Evolutionary conservation across 352 stramenopile species (phyloP), one percentile per base, ranked within the genome.

Genomic region (Phytophthora pistaciae): DNA sequence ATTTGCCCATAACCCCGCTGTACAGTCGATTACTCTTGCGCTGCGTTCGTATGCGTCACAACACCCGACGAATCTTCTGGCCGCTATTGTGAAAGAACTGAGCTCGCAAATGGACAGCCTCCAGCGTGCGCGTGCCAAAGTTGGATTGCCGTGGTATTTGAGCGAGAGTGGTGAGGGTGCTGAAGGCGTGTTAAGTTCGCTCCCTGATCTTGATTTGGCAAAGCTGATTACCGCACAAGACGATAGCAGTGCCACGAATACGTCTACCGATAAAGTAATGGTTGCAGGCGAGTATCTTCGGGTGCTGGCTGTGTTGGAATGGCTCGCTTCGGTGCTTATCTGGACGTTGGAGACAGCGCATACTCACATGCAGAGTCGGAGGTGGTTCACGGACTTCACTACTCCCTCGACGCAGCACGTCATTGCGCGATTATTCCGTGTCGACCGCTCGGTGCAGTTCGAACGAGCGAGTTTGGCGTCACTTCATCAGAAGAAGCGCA

Each of bases 41-140:
- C 77, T 98, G 56, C 92, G 94, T 60, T 92, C 93, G 21, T 97
- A 98, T 60, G 88, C 91, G 6, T 82, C 92, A 11, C 85, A 98
- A 44, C 92, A 97, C 60, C 96, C 96, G 20, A 88, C 85, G 14
- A 91, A 83, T 49, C 91, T 98, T 72, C 65, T 97, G 2, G 79
- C 70, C 23, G 71, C 79, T 29, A 72, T 96, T 13, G 78, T 95
- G 53, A 78, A 82, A 50, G 83, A 97, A 53, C 38, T 98, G 31
- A 53, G 67, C 27, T 69, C 67, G 6, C 78, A 92, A 54, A 66
- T 96, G 20, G 79, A 92, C 23, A 71, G 42, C 4, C 60, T 94
- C 7, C 73, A 84, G 40, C 52, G 59, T 3, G 71, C 75, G 14
- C 72, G 84, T 40, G 57, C 77, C 5, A 82, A 77, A 23, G 68